Percentiles rank a stretch among this genome's conserved stretches.
Conservation (phyloP, 495 filamentous ascomycete genomes). For the Ramalina peruviana region DNA sequence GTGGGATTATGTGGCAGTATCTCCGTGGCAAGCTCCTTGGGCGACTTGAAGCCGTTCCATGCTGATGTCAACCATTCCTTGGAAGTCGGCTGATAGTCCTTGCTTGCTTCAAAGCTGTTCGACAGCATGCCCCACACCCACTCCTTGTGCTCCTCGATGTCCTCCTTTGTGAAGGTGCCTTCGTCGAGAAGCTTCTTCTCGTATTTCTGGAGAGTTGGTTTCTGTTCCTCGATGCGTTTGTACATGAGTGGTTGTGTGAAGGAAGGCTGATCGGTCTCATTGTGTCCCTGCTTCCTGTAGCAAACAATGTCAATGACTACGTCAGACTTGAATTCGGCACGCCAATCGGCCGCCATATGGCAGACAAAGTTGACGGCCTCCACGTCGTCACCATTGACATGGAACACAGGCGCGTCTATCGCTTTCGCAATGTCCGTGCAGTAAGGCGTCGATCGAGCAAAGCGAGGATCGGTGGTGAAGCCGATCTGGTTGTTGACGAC, state of each 20-base stretch:
- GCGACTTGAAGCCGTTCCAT: conserved; percentile 98
- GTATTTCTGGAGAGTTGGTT: conserved; percentile 73
- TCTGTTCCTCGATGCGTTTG: conserved; percentile 77
- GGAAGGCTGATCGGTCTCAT: conserved; percentile 97
- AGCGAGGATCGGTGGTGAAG: conserved; percentile 98
- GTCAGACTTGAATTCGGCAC: conserved; percentile 92
- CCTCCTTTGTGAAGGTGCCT: conserved; percentile 89
- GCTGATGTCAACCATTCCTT: conserved; percentile 98
- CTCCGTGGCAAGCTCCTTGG: conserved; percentile 92
- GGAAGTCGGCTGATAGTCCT: conserved; percentile 89
- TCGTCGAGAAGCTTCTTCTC: conserved; percentile 76
- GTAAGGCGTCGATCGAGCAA: conserved; percentile 92
- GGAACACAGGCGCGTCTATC: conserved; percentile 96
- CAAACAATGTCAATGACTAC: conserved; percentile 97
- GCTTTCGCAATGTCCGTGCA: conserved; percentile 98
- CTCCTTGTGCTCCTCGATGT: conserved; percentile 97
- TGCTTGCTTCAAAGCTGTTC: conserved; percentile 90
- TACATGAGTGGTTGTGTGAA: conserved; percentile 99
- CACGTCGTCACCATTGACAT: conserved; percentile 96
- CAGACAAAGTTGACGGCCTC: conserved; percentile 98
- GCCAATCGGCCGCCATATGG: conserved; percentile 92
- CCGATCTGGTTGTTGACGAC: conserved; percentile 99
- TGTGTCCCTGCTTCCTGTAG: conserved; percentile 98
- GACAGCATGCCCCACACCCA: conserved; percentile 99
- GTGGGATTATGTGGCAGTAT: conserved; percentile 87